A percentile compares a stretch with the other conserved stretches of the same genome.
Conservation (phyloP, 2,329 filamentous ascomycete genomes). For the Fusarium drepaniforme region DNA sequence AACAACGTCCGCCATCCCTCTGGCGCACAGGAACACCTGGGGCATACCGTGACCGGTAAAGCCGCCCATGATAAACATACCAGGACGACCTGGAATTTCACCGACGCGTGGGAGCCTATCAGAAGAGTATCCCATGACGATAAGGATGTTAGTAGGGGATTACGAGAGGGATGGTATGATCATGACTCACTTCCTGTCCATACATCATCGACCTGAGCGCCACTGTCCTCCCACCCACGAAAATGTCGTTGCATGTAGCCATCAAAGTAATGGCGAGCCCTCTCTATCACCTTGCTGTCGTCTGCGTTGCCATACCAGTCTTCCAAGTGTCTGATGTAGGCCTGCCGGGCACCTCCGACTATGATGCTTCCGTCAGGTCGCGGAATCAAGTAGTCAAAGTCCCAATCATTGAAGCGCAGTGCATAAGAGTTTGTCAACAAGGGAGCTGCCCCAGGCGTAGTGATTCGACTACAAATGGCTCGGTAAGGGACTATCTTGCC, state of each 20-base stretch:
- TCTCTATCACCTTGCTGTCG: slow-evolving; percentile 52
- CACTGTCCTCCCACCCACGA: slow-evolving; percentile 60
- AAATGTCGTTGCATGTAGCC: slow-evolving; percentile 62
- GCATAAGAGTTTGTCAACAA: slow-evolving; percentile 44
- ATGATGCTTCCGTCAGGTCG: background rate
- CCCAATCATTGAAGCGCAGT: slow-evolving; percentile 50
- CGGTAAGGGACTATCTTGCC: slow-evolving; percentile 69
- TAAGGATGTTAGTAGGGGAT: background rate
- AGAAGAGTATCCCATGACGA: slow-evolving; percentile 56
- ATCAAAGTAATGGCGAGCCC: slow-evolving; percentile 54
- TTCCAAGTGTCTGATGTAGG: slow-evolving; percentile 48
- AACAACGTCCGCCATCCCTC: background rate
- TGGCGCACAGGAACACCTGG: slow-evolving; percentile 53
- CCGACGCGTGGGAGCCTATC: slow-evolving; percentile 60
- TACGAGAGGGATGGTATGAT: slow-evolving; percentile 3
- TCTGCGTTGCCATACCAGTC: slow-evolving; percentile 61
- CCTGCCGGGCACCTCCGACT: slow-evolving; percentile 37
- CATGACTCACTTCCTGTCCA: slow-evolving; percentile 46
- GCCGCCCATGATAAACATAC: slow-evolving; percentile 59
- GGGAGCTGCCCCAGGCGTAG: slow-evolving; percentile 33
- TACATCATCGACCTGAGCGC: slow-evolving; percentile 47
- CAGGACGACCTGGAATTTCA: slow-evolving; percentile 49
- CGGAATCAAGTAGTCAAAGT: background rate
- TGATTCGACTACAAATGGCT: slow-evolving; percentile 55
- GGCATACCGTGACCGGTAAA: slow-evolving; percentile 67